Conservation (phyloP, 140 eudicot species). For the Senecio squalidus region DNA sequence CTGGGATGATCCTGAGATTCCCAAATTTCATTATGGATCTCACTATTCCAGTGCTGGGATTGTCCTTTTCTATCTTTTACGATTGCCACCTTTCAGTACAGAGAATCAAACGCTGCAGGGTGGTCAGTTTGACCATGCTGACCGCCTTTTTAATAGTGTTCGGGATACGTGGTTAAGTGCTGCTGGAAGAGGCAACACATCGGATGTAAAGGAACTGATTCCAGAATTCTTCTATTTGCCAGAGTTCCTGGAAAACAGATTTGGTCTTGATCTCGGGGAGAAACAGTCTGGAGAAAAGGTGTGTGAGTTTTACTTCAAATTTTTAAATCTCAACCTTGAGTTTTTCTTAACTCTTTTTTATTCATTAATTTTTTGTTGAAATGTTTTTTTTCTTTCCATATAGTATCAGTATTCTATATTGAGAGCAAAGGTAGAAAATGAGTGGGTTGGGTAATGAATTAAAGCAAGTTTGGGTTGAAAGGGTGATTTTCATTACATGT, state of each 20-base stretch:
- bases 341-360: neutral
- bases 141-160: slow-evolving; percentile 90
- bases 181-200: slow-evolving; percentile 96
- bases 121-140: slow-evolving; percentile 99
- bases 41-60: slow-evolving; percentile 99
- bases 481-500: neutral
- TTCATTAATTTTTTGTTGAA: neutral
- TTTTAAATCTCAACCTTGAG: no score
- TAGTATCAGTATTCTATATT: neutral
- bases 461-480: neutral
- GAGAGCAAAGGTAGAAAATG: neutral
- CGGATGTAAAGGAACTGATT: slow-evolving; percentile 93
- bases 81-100: slow-evolving; percentile 89
- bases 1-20: slow-evolving; percentile 99
- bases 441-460: neutral
- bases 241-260: slow-evolving; percentile 84
- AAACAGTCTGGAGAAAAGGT: slow-evolving; percentile 99
- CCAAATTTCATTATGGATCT: slow-evolving; percentile 97
- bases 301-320: slow-evolving; percentile 3
- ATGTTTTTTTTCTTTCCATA: no score
- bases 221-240: slow-evolving; percentile 98
- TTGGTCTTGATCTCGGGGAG: slow-evolving; percentile 89
- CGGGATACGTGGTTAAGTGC: slow-evolving; percentile 96
- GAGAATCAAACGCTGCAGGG: slow-evolving; percentile 98
- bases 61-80: slow-evolving; percentile 90